phyloP scores from a whole-genome alignment of 371 early-diverging fungal genomes.

The Sanchytrium tribonematis region DNA sequence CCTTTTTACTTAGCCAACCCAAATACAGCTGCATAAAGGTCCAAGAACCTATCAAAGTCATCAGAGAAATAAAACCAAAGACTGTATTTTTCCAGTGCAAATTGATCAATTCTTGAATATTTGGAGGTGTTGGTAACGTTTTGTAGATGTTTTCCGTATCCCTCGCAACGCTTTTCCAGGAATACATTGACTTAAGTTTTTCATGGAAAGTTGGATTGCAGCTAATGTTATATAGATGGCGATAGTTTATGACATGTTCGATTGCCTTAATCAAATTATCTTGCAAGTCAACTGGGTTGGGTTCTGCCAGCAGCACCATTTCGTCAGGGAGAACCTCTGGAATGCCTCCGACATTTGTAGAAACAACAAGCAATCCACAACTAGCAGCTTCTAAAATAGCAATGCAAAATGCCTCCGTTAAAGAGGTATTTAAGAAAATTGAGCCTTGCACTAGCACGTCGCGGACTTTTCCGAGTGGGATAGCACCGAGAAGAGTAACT shows the following conservation, averaged over 20 bases:
- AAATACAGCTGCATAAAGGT: background rate
- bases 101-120: background rate
- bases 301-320: conserved; percentile 76
- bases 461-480: conserved; percentile 56
- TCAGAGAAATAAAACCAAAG: background rate
- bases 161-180: background rate
- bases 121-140: background rate
- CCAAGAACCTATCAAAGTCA: background rate
- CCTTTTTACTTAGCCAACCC: background rate
- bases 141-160: background rate
- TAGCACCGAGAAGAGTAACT: conserved; percentile 65
- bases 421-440: conserved; percentile 89
- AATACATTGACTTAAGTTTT: background rate
- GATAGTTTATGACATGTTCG: background rate
- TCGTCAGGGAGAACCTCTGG: conserved; percentile 85
- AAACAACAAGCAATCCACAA: conserved; percentile 85
- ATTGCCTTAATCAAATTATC: background rate
- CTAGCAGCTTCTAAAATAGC: conserved; percentile 96
- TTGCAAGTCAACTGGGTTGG: conserved; percentile 18
- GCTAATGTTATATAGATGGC: background rate
- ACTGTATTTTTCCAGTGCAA: background rate
- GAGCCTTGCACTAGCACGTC: conserved; percentile 73
- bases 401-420: conserved; percentile 98
- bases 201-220: background rate
- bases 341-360: conserved; percentile 94